phyloP scores from a whole-genome alignment of 169 alveolate genomes.

The Plasmodium inui region DNA sequence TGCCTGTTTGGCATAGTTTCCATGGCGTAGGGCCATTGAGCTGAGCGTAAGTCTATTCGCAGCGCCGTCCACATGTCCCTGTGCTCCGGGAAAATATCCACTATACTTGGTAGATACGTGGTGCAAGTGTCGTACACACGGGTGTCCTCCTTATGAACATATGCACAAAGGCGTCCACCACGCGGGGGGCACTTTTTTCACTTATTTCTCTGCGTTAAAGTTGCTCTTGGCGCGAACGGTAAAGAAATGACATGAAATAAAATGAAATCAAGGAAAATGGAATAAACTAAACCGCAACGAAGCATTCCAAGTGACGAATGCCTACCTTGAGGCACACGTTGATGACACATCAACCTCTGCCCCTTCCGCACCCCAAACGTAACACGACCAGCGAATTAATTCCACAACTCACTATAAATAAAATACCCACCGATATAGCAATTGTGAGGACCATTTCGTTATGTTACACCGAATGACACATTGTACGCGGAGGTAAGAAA shows the following conservation, averaged over 20 bases:
- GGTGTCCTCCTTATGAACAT: background rate
- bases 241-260: background rate
- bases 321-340: background rate
- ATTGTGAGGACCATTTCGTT: background rate
- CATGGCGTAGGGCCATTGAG: background rate
- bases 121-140: too few species aligned
- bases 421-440: background rate
- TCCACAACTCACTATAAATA: background rate
- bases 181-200: background rate
- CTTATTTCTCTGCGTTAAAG: background rate
- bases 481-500: background rate
- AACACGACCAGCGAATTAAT: background rate
- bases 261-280: background rate
- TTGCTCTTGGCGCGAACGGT: background rate
- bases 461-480: background rate
- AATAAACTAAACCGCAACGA: background rate
- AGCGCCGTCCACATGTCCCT: background rate
- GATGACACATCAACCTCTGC: background rate
- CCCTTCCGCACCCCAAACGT: background rate
- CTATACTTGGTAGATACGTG: background rate
- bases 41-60: background rate
- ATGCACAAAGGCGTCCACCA: background rate
- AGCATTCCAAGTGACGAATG: background rate
- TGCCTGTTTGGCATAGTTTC: background rate
- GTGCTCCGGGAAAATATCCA: background rate